Base-by-base conservation (phyloP, 495 filamentous ascomycete species). In the Aspergillus mulundensis region DNA sequence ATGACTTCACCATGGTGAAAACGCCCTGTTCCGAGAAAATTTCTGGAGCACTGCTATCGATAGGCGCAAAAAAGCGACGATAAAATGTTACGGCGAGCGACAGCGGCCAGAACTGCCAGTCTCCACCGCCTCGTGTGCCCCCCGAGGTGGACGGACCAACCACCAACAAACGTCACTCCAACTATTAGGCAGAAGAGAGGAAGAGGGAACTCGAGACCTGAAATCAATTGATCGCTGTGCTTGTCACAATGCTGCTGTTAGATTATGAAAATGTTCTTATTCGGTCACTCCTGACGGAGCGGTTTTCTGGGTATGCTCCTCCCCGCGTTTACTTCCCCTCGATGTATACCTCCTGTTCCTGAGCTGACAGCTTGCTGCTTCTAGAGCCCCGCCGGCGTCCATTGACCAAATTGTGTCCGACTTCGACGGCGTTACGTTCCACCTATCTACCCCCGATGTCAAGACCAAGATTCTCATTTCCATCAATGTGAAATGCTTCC, bases 261-360 rank as follows among this genome's bases (percentile, higher is more conserved):
- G 94, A 99, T 70, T 99, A 99, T 70, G 94, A 97, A 69, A 99
- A 99, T 75, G 91, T 95, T 54, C 81, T 97, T 66, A 96, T 99
- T 68, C 90, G 96, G 76, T 88, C 91, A 53, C 84, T 97, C 62
- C 85, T 99, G 59, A 95, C 87, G 56, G 94, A 99, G 77, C 88
- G 94, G 61, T 93, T 97, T 75, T 86, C 88, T 40, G 90, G 90
- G 91, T 94, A 82, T 61, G 68, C 50, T 56, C 60, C 56, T 50
- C 56, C 47, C 56, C 60, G 47, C 46, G 38, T 50, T 50, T 41
- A 16, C 53, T 56, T 52, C 56, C 60, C 45, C 58, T 50, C 41
- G 56, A 21, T 58, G 53, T 65, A 65, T 69, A 69, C 54, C n/a
- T 60, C 61, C 38, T 63, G 61, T 64, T 62, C 61, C 46, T 56